Evolutionary conservation across 345 rosid genomes (phyloP).

Genomic region (Cardiospermum halicacabum): DNA sequence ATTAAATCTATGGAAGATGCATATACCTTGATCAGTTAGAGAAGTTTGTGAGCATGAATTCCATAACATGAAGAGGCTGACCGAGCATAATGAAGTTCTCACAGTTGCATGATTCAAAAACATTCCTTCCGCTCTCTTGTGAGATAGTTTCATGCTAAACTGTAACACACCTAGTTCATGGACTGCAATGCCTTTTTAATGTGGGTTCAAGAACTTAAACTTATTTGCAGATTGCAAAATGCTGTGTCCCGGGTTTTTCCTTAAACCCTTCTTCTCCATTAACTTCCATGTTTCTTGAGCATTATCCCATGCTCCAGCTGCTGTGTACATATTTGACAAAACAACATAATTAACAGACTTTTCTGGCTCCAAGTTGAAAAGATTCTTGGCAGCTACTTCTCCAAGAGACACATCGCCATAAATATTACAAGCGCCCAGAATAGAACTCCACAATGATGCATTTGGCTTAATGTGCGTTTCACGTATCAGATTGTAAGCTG

Average conservation of each 20-base stretch:
- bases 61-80: neutral
- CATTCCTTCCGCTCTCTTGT: neutral
- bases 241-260: constrained; percentile 61
- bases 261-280: constrained; percentile 45
- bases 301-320: constrained; percentile 48
- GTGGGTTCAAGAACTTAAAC: constrained; percentile 22
- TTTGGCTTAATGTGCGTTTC: constrained; percentile 35
- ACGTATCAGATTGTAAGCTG: constrained; percentile 41
- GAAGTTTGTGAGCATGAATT: neutral
- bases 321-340: constrained; percentile 54
- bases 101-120: neutral
- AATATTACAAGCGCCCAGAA: constrained; percentile 56
- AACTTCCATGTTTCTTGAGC: constrained; percentile 37
- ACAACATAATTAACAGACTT: constrained; percentile 53
- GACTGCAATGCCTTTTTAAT: constrained; percentile 6
- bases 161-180: constrained; percentile 1
- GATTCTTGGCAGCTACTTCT: constrained; percentile 42
- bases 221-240: constrained; percentile 29
- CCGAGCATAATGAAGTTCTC: neutral
- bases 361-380: constrained; percentile 44
- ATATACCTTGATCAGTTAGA: constrained; percentile 1
- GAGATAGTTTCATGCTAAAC: neutral
- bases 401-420: constrained; percentile 41
- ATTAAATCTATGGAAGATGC: neutral
- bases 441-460: constrained; percentile 61